phyloP scores from a whole-genome alignment of 2,329 filamentous ascomycete species.

The Fusarium hainanense region DNA sequence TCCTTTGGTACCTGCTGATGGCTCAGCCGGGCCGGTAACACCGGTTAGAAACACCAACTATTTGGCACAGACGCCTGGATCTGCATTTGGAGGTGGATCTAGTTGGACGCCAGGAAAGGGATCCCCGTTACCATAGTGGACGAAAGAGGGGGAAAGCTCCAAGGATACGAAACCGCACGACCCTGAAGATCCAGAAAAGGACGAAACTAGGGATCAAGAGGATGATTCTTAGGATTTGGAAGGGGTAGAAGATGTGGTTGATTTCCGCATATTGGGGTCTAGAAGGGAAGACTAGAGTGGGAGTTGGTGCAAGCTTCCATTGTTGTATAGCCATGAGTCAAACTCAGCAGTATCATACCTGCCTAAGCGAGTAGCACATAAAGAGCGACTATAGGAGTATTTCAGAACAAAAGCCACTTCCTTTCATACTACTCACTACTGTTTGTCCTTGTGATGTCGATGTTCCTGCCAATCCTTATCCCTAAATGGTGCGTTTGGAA shows the following conservation, averaged over 20 bases:
- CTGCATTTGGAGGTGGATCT: constrained; percentile 53
- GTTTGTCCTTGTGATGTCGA: not conserved
- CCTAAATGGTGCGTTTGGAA: not conserved
- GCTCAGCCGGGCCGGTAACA: constrained; percentile 57
- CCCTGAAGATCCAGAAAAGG: not conserved
- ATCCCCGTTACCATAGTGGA: constrained; percentile 50
- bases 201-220: not conserved
- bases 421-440: not conserved
- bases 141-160: not conserved
- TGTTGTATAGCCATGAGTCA: not conserved
- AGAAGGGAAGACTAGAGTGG: not conserved
- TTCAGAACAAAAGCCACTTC: not conserved
- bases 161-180: not conserved
- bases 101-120: constrained; percentile 62
- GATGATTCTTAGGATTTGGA: not conserved
- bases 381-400: not conserved
- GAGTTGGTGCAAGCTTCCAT: not conserved
- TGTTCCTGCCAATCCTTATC: not conserved
- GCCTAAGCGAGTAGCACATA: not conserved
- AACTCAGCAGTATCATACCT: not conserved
- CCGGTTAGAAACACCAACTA: constrained; percentile 55
- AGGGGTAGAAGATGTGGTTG: constrained; percentile 1
- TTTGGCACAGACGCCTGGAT: constrained; percentile 49
- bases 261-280: not conserved
- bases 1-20: constrained; percentile 56